Conservation (phyloP, 352 stramenopile genomes). For the Globisporangium splendens region DNA sequence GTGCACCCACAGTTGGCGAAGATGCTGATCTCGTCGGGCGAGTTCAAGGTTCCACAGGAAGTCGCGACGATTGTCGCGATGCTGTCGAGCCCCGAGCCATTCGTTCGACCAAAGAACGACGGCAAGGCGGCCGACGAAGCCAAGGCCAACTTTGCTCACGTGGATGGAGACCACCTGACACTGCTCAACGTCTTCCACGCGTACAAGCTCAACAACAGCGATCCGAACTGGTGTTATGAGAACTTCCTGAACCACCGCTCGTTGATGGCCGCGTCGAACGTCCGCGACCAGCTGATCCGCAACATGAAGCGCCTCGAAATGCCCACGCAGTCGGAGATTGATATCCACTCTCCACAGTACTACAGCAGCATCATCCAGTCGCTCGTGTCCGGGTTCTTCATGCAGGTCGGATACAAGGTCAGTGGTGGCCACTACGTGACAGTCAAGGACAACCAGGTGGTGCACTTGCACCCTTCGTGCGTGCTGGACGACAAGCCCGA, state of each 20-base stretch:
- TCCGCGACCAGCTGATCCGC: slow-evolving; percentile 95
- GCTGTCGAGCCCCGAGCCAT: slow-evolving; percentile 92
- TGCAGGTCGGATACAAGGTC: slow-evolving; percentile 92
- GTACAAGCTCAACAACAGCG: slow-evolving; percentile 92
- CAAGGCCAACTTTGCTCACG: slow-evolving; percentile 94
- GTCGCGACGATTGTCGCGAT: slow-evolving; percentile 97
- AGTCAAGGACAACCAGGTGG: slow-evolving; percentile 99
- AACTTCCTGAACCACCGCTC: slow-evolving; percentile 97
- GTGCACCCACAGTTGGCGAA: slow-evolving; percentile 98
- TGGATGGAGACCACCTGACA: slow-evolving; percentile 97
- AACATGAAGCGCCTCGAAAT: slow-evolving; percentile 95
- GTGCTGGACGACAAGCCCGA: slow-evolving; percentile 95
- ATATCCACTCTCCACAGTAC: slow-evolving; percentile 84
- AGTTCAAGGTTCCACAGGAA: slow-evolving; percentile 96
- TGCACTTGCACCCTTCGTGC: slow-evolving; percentile 96
- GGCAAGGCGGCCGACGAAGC: slow-evolving; percentile 96
- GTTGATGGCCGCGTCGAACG: slow-evolving; percentile 92
- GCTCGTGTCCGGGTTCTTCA: slow-evolving; percentile 97
- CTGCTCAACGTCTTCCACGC: slow-evolving; percentile 97
- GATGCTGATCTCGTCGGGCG: slow-evolving; percentile 93
- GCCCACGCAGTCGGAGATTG: slow-evolving; percentile 64
- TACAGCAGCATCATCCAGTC: slow-evolving; percentile 93
- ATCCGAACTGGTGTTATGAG: slow-evolving; percentile 96
- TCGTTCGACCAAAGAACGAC: slow-evolving; percentile 95
- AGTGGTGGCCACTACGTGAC: slow-evolving; percentile 95